Conservation (phyloP, 106 monocot species). For the Dactylorhiza incarnata region DNA sequence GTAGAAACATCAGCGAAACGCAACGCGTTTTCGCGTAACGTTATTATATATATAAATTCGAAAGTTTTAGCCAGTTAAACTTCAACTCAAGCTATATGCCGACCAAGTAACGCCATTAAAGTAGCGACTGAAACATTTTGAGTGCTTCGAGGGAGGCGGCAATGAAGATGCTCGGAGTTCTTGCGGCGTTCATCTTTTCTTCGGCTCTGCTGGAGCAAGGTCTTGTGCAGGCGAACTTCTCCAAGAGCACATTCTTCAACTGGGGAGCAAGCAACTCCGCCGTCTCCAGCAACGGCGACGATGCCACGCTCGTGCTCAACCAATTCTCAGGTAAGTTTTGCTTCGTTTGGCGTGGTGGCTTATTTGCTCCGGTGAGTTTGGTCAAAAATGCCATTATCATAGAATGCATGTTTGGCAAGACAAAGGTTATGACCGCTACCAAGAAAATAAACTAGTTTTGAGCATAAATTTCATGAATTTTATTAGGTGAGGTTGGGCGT, state of each 20-base stretch:
- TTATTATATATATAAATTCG: neutral
- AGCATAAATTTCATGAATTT: no score
- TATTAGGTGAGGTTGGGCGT: no score
- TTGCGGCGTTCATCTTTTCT: neutral
- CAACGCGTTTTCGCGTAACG: neutral
- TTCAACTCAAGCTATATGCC: neutral
- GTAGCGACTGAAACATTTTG: no score
- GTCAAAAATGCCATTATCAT: no score
- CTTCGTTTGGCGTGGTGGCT: no score
- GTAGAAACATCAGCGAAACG: neutral
- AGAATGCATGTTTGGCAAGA: no score
- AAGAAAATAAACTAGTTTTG: no score
- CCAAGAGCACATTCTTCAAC: slow-evolving; percentile 11
- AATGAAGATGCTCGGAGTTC: neutral
- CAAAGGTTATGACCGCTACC: no score
- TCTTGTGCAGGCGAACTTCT: slow-evolving; percentile 7
- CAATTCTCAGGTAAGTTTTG: slow-evolving; percentile 18
- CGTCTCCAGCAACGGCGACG: slow-evolving; percentile 15
- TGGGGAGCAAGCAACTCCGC: slow-evolving; percentile 8
- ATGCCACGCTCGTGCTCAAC: slow-evolving; percentile 18
- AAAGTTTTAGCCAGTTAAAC: neutral
- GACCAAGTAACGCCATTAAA: no score
- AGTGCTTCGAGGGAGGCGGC: neutral
- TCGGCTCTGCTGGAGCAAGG: neutral
- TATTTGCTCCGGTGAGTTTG: no score